Conservation (phyloP, 2,329 filamentous ascomycete genomes). For the Byssochlamys sp. region DNA sequence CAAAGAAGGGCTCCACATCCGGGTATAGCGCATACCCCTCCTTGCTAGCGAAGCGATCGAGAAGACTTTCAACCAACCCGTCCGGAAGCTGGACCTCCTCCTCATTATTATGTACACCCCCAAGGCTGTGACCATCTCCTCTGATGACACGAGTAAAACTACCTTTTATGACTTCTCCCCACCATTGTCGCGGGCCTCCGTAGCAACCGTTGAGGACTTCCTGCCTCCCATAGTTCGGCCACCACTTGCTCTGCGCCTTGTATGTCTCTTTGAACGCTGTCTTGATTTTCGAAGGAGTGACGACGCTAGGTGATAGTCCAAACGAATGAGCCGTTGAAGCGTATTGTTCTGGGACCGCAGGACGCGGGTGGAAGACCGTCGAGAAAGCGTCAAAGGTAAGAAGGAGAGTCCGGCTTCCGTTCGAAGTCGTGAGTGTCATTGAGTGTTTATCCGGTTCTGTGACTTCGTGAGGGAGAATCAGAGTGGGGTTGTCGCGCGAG, state of each 20-base stretch:
- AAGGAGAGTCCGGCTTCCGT: conserved; percentile 21
- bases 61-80: conserved; percentile 23
- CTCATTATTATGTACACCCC: background rate
- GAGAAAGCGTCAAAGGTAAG: conserved; percentile 39
- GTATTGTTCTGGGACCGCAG: conserved; percentile 33
- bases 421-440: background rate
- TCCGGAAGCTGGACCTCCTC: conserved; percentile 18
- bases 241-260: conserved; percentile 20
- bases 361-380: conserved; percentile 35
- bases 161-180: conserved; percentile 32
- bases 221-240: conserved; percentile 37
- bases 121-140: conserved; percentile 1
- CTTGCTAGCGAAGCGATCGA: conserved; percentile 30
- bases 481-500: background rate
- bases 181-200: conserved; percentile 35
- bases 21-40: conserved; percentile 33
- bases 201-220: conserved; percentile 26
- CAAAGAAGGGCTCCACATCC: conserved; percentile 31
- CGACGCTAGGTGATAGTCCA: conserved; percentile 19
- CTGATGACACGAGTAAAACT: conserved; percentile 24
- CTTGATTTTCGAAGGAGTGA: conserved; percentile 20
- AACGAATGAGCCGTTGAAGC: conserved; percentile 27
- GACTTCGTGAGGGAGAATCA: background rate
- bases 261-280: conserved; percentile 28
- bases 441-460: background rate